phyloP scores from a whole-genome alignment of 495 filamentous ascomycete species.

The Terfezia claveryi region DNA sequence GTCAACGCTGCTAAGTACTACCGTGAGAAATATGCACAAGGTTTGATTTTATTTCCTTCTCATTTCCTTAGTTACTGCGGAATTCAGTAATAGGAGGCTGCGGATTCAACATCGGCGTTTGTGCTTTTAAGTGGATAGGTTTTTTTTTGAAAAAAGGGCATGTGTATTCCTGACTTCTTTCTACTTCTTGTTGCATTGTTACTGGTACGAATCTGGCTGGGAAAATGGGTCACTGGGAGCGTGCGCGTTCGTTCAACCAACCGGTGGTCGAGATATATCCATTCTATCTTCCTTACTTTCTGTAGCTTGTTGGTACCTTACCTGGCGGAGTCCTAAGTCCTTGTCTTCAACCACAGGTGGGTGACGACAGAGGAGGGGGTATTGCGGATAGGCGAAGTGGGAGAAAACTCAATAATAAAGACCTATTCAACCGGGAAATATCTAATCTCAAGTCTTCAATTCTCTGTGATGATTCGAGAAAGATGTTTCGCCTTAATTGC shows the following conservation, averaged over 20 bases:
- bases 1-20: conserved; percentile 89
- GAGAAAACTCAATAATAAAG: background rate
- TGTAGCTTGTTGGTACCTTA: background rate
- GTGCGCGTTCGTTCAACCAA: background rate
- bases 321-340: background rate
- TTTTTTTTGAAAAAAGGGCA: background rate
- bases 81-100: conserved; percentile 5
- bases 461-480: too few species aligned
- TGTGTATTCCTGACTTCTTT: background rate
- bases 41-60: conserved; percentile 8
- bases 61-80: conserved; percentile 1
- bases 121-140: background rate
- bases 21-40: conserved; percentile 43
- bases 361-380: background rate
- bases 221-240: background rate
- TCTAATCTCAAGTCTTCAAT: too few species aligned
- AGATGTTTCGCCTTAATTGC: too few species aligned
- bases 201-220: background rate
- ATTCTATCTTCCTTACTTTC: background rate
- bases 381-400: too few species aligned
- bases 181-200: background rate
- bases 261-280: background rate
- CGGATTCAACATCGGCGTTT: conserved; percentile 40
- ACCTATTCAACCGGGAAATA: background rate
- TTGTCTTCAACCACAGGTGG: background rate